A percentile compares a stretch with the other conserved stretches of the same genome.
These are phyloP conservation scores for Trichoderma erinaceum DNA, from an alignment of 495 filamentous ascomycete genomes.

Conservation along the genomic window DNA sequence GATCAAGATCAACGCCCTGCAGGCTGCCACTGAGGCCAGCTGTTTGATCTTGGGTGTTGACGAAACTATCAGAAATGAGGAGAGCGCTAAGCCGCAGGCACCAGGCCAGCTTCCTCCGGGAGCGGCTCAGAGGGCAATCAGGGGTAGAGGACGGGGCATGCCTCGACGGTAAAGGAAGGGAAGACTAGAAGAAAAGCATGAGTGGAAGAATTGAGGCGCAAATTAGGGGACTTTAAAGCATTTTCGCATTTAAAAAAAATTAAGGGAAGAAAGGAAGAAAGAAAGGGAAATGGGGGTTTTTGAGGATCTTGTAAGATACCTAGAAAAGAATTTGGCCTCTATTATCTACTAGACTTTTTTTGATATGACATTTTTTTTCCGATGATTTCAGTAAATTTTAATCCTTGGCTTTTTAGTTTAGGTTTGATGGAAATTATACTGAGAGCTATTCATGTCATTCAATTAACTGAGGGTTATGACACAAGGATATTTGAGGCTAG, in stretches of 20 bases:
- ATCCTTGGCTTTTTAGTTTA: too few relatives aligned
- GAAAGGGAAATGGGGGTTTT: conserved; percentile 2
- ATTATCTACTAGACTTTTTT: conserved; percentile 9
- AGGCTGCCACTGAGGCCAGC: conserved; percentile 88
- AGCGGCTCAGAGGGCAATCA: conserved; percentile 83
- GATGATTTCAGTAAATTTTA: not conserved
- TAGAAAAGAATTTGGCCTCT: conserved; percentile 16
- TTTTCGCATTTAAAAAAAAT: conserved; percentile 13
- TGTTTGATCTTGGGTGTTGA: conserved; percentile 95
- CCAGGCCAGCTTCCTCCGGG: conserved; percentile 79
- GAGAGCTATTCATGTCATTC: too few relatives aligned
- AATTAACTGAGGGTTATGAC: too few relatives aligned
- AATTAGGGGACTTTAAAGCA: not conserved
- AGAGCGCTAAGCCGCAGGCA: conserved; percentile 72
- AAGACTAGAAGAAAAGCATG: not conserved
- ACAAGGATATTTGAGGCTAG: too few relatives aligned
- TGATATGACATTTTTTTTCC: conserved; percentile 1
- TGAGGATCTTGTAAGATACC: conserved; percentile 14
- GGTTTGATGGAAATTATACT: too few relatives aligned
- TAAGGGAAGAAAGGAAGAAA: conserved; percentile 11
- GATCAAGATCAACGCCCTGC: conserved; percentile 96
- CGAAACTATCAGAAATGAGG: conserved; percentile 96
- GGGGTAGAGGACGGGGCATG: conserved; percentile 82
- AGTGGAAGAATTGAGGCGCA: conserved; percentile 12
- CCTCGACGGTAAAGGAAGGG: conserved; percentile 57